Percentiles rank a stretch among this genome's conserved stretches.
Conservation (phyloP, 2,329 filamentous ascomycete species). For the Fusarium sp. region DNA sequence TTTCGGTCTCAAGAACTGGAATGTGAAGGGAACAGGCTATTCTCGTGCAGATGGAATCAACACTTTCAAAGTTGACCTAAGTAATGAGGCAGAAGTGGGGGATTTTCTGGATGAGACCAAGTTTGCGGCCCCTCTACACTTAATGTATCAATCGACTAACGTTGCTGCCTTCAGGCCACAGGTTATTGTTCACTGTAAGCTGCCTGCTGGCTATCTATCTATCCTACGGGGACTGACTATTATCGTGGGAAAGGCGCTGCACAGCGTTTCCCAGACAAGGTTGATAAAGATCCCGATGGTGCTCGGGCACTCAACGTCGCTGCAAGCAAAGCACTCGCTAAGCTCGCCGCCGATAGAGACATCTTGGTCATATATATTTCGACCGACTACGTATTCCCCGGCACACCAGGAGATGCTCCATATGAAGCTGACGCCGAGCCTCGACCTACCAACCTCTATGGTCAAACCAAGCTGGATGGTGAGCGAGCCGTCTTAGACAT, state of each 20-base stretch:
- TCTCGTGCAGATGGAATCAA: constrained; percentile 78
- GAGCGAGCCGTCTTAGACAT: constrained; percentile 75
- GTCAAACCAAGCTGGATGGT: constrained; percentile 71
- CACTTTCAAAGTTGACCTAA: constrained; percentile 71
- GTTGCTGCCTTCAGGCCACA: constrained; percentile 67
- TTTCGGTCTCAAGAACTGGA: constrained; percentile 74
- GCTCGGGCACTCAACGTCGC: constrained; percentile 80
- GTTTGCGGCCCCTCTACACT: constrained; percentile 52
- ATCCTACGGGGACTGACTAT: constrained; percentile 30
- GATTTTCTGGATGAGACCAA: constrained; percentile 65
- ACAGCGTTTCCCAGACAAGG: constrained; percentile 88
- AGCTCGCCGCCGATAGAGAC: constrained; percentile 70
- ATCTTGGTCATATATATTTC: constrained; percentile 82
- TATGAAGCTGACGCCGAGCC: constrained; percentile 76
- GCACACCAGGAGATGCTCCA: constrained; percentile 81
- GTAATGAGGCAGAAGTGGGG: constrained; percentile 60
- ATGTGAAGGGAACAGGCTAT: constrained; percentile 78
- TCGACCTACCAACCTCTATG: constrained; percentile 81
- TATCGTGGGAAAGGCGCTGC: constrained; percentile 74
- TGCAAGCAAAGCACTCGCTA: constrained; percentile 75
- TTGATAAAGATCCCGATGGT: constrained; percentile 81
- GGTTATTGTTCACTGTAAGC: constrained; percentile 84
- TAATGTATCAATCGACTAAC: constrained; percentile 11
- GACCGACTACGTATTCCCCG: constrained; percentile 85
- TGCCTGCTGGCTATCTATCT: background rate